A percentile compares a stretch with the other conserved stretches of the same genome.
Evolutionary conservation across 1,139 yeast genomes (phyloP).

Genomic region (Zygosaccharomyces sapae): DNA sequence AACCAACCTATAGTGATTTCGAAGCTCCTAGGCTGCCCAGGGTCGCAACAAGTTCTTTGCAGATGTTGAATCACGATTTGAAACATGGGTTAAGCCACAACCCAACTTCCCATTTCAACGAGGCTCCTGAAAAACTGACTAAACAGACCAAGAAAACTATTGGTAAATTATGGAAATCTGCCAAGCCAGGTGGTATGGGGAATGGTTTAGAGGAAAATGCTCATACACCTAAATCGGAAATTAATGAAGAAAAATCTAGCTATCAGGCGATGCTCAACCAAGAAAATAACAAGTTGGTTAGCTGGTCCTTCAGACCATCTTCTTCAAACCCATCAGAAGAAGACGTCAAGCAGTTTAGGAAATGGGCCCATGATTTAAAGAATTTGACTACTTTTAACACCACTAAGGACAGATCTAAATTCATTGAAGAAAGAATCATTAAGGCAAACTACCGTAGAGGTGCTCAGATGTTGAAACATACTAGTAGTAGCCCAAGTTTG

Average conservation of each 20-base stretch:
- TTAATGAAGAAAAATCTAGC: slow-evolving; percentile 11
- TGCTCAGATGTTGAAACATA: slow-evolving; percentile 20
- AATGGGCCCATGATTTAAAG: slow-evolving; percentile 46
- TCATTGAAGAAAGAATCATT: slow-evolving; percentile 33
- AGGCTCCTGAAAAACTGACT: slow-evolving; percentile 14
- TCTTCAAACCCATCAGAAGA: slow-evolving; percentile 33
- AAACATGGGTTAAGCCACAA: neutral
- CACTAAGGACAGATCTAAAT: slow-evolving; percentile 36
- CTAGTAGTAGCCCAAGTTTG: slow-evolving; percentile 26
- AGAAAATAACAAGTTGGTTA: slow-evolving; percentile 19
- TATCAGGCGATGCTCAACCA: slow-evolving; percentile 39
- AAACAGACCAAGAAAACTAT: slow-evolving; percentile 16
- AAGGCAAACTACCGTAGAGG: slow-evolving; percentile 25
- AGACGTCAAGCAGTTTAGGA: slow-evolving; percentile 38
- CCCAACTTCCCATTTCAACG: slow-evolving; percentile 4
- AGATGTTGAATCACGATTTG: neutral
- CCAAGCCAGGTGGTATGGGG: slow-evolving; percentile 4
- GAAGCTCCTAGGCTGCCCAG: slow-evolving; percentile 10
- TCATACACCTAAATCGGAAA: slow-evolving; percentile 8
- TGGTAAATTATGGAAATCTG: slow-evolving; percentile 15
- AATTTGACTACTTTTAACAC: slow-evolving; percentile 39
- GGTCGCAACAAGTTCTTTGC: neutral
- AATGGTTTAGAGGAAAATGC: neutral
- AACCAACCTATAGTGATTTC: slow-evolving; percentile 22
- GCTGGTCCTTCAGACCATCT: slow-evolving; percentile 30